Evolutionary conservation across 2,329 filamentous ascomycete genomes (phyloP).

Genomic region (Colletotrichum chlorophyti): DNA sequence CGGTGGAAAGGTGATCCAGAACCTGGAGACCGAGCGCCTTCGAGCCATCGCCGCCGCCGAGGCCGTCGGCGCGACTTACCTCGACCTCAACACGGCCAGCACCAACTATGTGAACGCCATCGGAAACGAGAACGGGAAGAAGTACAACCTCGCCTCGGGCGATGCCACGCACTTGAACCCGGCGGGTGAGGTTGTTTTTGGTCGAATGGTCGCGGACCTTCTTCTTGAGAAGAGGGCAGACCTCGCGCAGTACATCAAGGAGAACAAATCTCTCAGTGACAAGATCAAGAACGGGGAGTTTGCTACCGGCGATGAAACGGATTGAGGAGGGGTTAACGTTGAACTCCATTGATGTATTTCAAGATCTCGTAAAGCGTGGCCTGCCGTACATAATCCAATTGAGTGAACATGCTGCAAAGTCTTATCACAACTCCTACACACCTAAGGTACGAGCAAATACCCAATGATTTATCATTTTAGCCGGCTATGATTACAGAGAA

Average conservation of each 20-base stretch:
- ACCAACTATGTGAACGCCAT: conserved; percentile 59
- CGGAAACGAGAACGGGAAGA: conserved; percentile 50
- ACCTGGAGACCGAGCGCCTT: conserved; percentile 52
- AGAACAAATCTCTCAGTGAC: conserved; percentile 40
- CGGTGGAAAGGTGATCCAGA: conserved; percentile 53
- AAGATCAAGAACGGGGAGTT: conserved; percentile 40
- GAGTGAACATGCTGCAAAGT: too few species aligned
- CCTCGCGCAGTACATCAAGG: conserved; percentile 34
- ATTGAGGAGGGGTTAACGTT: too few species aligned
- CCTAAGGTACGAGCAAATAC: too few species aligned
- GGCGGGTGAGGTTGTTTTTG: conserved; percentile 61
- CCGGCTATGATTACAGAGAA: too few species aligned
- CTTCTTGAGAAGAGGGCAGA: conserved; percentile 39
- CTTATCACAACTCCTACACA: too few species aligned
- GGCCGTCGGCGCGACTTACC: conserved; percentile 41
- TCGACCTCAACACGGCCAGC: conserved; percentile 60
- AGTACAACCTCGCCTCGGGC: conserved; percentile 50
- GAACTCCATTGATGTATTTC: too few species aligned
- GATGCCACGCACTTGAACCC: conserved; percentile 66
- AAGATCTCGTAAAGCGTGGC: too few species aligned
- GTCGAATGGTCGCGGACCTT: conserved; percentile 62
- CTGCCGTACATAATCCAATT: too few species aligned
- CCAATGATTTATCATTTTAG: too few species aligned
- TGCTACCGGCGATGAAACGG: conserved; percentile 33
- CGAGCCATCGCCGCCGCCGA: conserved; percentile 57